Evolutionary conservation across 441 rosid genomes (phyloP).

Genomic region (Populus hybrid): DNA sequence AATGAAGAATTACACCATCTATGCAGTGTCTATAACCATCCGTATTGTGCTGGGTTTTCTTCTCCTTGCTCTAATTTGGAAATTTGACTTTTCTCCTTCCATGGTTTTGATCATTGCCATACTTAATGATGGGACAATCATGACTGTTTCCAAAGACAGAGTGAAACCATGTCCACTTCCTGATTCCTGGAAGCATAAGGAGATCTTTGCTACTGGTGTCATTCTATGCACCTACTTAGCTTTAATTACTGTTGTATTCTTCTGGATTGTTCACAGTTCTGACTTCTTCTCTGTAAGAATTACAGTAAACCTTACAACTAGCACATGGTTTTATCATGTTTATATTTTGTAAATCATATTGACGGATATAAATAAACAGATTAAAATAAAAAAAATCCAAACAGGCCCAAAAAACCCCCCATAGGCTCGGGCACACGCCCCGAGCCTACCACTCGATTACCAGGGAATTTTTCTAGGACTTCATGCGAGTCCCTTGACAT

Average conservation of each 20-base stretch:
- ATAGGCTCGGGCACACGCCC: fast-evolving
- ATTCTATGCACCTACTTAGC: not conserved
- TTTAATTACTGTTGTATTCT: not conserved
- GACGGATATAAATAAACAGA: too few species aligned
- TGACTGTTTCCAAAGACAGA: constrained; percentile 89
- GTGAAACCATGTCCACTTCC: constrained; percentile 63
- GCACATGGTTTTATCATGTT: too few species aligned
- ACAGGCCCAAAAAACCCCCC: too few species aligned
- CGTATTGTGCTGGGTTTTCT: constrained; percentile 93
- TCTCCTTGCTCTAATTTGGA: constrained; percentile 85
- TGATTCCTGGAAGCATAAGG: not conserved
- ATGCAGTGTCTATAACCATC: constrained; percentile 90
- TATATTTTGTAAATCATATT: too few species aligned
- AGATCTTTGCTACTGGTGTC: not conserved
- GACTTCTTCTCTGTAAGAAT: not conserved
- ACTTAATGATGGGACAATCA: constrained; percentile 92
- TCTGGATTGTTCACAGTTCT: not conserved
- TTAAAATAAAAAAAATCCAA: too few species aligned
- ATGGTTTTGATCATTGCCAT: constrained; percentile 91
- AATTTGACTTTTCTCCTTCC: constrained; percentile 59
- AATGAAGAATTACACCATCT: constrained; percentile 97
- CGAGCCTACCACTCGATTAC: too few species aligned
- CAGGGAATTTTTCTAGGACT: fast-evolving
- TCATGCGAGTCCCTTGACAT: fast-evolving
- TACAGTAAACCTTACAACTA: not conserved